Base-by-base conservation (phyloP, 2,329 filamentous ascomycete species). In the Thelonectria discophora region DNA sequence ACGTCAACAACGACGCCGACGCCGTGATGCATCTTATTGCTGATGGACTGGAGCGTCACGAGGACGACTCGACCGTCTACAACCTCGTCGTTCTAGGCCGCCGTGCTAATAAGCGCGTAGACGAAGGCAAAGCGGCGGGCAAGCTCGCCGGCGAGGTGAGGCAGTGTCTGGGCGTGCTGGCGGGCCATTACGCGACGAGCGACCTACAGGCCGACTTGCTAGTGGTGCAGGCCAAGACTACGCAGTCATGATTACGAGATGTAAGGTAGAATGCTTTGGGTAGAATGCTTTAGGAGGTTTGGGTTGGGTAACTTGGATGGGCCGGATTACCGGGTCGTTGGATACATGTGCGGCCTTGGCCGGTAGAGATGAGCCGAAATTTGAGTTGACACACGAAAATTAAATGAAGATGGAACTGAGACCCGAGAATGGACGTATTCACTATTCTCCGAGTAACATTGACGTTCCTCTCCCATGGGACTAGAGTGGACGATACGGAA, bases 11-110 rank as follows among this genome's bases (percentile, higher is more conserved):
- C 4, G 55, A 58, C 27, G 17, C 50, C 2, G 55, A 58, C n/a
- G 30, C 30, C 12, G 40, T n/a, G 1, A 40, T 58, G 9, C 37
- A 52, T 3, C 40, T 58, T 8, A 52, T 58, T 8, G 39, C 55
- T 4, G 18, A 3, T 3, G 55, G 52, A 20, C 39, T 58, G 10
- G 21, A 17, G 37, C 9, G 45, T n/a, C 8, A 20, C 15, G 30
- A 51, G 12, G 20, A 30, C 12, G 21, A 52, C n/a, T n/a, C 7
- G n/a, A 52, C 27, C 20, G 47, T 46, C 7, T 47, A 47, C 42
- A 58, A 40, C 40, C 34, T 58, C 17, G 42, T 58, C 4, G 48
- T 58, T 8, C 47, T 58, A 9, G 55, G 48, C n/a, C 55, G 55
- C 7, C 40, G 55, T 2, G 48, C 12, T 12, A 32, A 48, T 4